Evolutionary conservation across 1,284 basidiomycete genomes (phyloP), one percentile per base, ranked within the genome.

Genomic region (Cryptococcus wingfieldii): DNA sequence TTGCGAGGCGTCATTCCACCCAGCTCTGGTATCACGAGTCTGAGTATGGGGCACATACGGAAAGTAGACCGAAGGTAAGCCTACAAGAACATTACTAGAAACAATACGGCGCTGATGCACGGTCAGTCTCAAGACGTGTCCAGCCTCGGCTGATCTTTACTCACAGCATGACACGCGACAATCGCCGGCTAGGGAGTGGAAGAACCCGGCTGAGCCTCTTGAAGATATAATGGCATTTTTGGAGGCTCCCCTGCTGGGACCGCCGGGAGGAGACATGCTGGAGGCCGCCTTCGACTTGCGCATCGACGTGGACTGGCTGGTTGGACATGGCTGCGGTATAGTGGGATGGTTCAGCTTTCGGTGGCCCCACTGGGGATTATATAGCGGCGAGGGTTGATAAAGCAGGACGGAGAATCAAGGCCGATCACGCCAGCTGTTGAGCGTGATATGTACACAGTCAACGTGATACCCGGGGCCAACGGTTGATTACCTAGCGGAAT

Each of bases 1-100:
- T n/a, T 81, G 80, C 12, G 80, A 80, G 1, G 81, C 81, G 65
- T 85, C 84, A 65, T 84, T 85, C 83, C 83, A 85, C 7, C 84
- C 84, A 4, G 77, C 73, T 34, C 31, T 34, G 31, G 23, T 23
- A 23, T 23, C 3, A 23, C 13, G 83, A 50, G 48, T 74, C 70
- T 70, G 74, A 73, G 42, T 23, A 70, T 65, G 39, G 68, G 49
- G 57, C 67, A 75, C 7, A 34, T 8, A 10, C 31, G 10, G 6
- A 10, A 10, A 5, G 10, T 10, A 34, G 31, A 6, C 31, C 31
- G 10, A 10, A 34, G 31, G 31, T 10, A 8, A 34, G 31, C 31
- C 10, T 34, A 34, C 10, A 47, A 27, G n/a, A 47, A 47, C 46
- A 47, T 47, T 9, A 47, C 46, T 47, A 12, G 58, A 56, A 44